Percentiles rank a stretch among this genome's conserved stretches.
Conservation (phyloP, 495 filamentous ascomycete genomes). For the Penicillium maclennaniae region DNA sequence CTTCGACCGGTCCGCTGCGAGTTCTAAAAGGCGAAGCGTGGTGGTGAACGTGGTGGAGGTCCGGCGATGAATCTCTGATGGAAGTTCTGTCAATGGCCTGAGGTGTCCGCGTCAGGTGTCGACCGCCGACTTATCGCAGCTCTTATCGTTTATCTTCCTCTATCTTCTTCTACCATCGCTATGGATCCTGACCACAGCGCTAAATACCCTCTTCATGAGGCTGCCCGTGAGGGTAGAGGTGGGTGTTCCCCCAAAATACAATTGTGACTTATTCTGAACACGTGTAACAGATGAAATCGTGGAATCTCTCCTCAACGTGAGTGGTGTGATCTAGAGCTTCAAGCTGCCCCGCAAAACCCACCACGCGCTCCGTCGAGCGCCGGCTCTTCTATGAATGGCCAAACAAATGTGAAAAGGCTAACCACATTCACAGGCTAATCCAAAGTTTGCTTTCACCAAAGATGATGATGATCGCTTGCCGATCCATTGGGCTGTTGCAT, state of each 20-base stretch:
- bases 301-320: slow-evolving; percentile 74
- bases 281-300: slow-evolving; percentile 51
- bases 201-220: slow-evolving; percentile 85
- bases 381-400: not conserved
- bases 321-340: slow-evolving; percentile 15
- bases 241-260: slow-evolving; percentile 20
- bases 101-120: slow-evolving; percentile 15
- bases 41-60: slow-evolving; percentile 1
- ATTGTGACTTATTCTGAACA: not conserved
- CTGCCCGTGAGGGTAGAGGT: slow-evolving; percentile 84
- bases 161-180: slow-evolving; percentile 8
- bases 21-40: not conserved
- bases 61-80: slow-evolving; percentile 10
- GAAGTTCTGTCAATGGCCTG: slow-evolving; percentile 11
- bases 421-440: slow-evolving; percentile 58
- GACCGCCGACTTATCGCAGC: slow-evolving; percentile 28
- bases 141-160: slow-evolving; percentile 20
- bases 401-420: slow-evolving; percentile 1
- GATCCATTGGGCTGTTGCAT: slow-evolving; percentile 91
- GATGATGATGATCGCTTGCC: slow-evolving; percentile 90
- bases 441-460: slow-evolving; percentile 66
- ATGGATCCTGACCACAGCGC: slow-evolving; percentile 45
- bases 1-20: not conserved
- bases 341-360: slow-evolving; percentile 31
- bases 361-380: slow-evolving; percentile 3